Conservation (phyloP, 2,329 filamentous ascomycete genomes). For the Rugonectria rugulosa region DNA sequence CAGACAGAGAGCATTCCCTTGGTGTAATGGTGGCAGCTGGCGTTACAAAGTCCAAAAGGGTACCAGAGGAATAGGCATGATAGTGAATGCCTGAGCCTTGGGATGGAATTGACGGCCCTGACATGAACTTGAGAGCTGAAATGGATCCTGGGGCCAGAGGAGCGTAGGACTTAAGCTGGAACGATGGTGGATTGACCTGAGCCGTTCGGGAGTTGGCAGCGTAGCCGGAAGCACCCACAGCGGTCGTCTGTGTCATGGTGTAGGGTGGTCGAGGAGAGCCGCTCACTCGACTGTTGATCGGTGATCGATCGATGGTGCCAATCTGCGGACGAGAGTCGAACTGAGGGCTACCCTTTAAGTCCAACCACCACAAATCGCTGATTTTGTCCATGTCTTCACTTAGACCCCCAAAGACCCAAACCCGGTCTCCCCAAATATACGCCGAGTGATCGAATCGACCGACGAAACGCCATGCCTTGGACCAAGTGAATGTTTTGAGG, state of each 20-base stretch:
- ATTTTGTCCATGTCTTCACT: conserved; percentile 97
- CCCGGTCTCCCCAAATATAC: conserved; percentile 88
- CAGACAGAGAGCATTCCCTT: conserved; percentile 88
- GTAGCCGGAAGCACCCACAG: conserved; percentile 68
- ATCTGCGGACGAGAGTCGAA: conserved; percentile 75
- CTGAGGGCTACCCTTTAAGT: conserved; percentile 88
- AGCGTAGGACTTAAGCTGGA: conserved; percentile 75
- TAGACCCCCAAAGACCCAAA: conserved; percentile 96
- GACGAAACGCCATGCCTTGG: conserved; percentile 93
- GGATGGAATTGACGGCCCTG: conserved; percentile 81
- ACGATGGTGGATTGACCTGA: conserved; percentile 71
- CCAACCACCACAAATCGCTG: conserved; percentile 96
- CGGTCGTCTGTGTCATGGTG: conserved; percentile 56
- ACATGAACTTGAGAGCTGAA: conserved; percentile 86
- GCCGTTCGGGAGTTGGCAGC: conserved; percentile 73
- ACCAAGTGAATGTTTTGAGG: conserved; percentile 98
- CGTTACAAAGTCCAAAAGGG: conserved; percentile 91
- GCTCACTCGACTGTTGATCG: conserved; percentile 49
- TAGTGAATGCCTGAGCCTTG: conserved; percentile 94
- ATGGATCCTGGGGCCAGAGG: conserved; percentile 89
- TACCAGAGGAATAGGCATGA: conserved; percentile 92
- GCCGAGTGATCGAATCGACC: conserved; percentile 93
- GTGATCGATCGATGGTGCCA: conserved; percentile 58
- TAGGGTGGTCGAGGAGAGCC: conserved; percentile 63
- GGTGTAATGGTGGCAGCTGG: conserved; percentile 87